Evolutionary conservation across 2,329 filamentous ascomycete species (phyloP), one percentile per base, ranked within the genome.

Genomic region (Zasmidium cellare): DNA sequence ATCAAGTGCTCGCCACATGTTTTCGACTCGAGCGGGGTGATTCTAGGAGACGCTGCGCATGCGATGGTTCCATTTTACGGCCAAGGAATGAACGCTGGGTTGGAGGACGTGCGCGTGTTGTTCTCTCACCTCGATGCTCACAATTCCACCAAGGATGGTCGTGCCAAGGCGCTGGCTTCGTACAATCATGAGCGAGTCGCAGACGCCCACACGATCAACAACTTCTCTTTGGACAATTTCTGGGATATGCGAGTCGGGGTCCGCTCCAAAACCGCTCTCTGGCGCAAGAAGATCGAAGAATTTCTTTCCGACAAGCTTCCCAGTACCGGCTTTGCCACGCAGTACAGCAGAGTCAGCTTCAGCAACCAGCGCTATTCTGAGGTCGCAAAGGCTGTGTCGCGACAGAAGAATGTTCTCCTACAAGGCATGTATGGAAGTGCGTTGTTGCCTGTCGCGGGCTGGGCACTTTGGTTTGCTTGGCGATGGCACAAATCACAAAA

Each of bases 51-150:
- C 72, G 92, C 94, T 7, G 92, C 94, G 0, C 94, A 99, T 73
- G 94, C 96, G 57, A 97, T 99, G 87, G 92, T 99, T 0, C 94
- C 94, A 0, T 99, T 99, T 75, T 99, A 97, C 74, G 94, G 94
- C 0, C 94, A 99, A 74, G 94, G 94, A 38, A 96, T 99, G 87
- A 99, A 99, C 70, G 90, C 94, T 0, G 94, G 94, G 0, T 84
- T 99, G 45, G 94, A 99, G 77, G 93, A 97, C 68, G 92, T 99
- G 12, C 87, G 89, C 7, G 87, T 96, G 3, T 83, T 99, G 1
- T 99, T 96, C 75, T 85, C 87, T 0, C 81, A 89, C 46, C 80
- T 97, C 1, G 92, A 97, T 75, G 83, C 84, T 65, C 80, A 92
- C 64, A 77, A 80, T 1, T 74, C 73, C 35, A 67, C 76, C 6